Evolutionary conservation across 129 eudicot genomes (phyloP).

Genomic region (Pseudognaphalium luteoalbum): DNA sequence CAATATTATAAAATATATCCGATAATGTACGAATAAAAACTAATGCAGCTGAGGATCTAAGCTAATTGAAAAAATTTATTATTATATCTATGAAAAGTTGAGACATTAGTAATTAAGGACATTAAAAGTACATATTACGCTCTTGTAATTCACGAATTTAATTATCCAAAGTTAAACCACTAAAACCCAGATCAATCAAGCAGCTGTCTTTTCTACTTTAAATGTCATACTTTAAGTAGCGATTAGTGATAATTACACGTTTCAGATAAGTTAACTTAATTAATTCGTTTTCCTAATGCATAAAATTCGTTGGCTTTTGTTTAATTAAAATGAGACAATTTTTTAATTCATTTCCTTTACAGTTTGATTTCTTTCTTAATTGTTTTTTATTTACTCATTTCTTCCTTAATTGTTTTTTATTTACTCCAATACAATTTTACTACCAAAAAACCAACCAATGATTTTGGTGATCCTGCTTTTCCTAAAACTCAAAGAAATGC

Average conservation of each 20-base stretch:
- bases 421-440: neutral
- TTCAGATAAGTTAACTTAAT: neutral
- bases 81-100: no score
- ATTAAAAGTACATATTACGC: neutral
- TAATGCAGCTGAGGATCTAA: no score
- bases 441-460: neutral
- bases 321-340: neutral
- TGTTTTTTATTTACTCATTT: neutral
- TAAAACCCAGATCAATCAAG: neutral
- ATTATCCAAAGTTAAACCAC: slow-evolving; percentile 4
- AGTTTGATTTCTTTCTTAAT: neutral
- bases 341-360: neutral
- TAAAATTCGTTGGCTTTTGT: neutral
- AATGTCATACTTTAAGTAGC: neutral
- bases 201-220: slow-evolving; percentile 4
- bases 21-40: no score
- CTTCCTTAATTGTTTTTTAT: neutral
- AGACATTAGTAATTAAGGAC: no score
- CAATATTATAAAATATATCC: no score
- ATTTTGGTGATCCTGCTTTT: neutral
- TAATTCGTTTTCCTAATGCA: neutral
- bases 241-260: neutral
- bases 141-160: neutral
- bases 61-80: no score
- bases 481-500: no score